A percentile compares a stretch with the other conserved stretches of the same genome.
Conservation (phyloP, 2,329 filamentous ascomycete species). For the Penicillium sp. region DNA sequence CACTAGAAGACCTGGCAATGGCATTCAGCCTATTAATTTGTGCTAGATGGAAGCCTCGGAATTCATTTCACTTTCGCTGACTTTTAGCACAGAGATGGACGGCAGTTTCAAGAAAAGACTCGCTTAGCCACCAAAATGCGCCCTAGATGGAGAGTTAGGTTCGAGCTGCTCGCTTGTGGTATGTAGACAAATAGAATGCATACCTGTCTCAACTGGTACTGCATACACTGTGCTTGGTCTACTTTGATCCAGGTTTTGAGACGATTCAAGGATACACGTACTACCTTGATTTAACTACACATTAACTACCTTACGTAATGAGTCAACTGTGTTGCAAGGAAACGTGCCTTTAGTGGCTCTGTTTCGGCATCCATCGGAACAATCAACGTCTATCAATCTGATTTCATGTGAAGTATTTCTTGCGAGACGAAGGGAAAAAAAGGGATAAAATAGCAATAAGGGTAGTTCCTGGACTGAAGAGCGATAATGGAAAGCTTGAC, state of each 20-base stretch:
- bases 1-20: background rate
- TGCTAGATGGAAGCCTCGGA: background rate
- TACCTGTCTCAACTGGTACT: background rate
- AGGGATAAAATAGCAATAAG: background rate
- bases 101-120: background rate
- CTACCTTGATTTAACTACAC: background rate
- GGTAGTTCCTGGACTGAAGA: background rate
- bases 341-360: background rate
- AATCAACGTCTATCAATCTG: no score
- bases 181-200: background rate
- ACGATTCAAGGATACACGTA: background rate
- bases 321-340: slow-evolving; percentile 5
- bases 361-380: background rate
- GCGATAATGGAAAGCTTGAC: no score
- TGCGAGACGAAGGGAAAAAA: background rate
- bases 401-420: background rate
- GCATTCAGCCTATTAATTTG: background rate
- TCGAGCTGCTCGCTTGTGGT: background rate
- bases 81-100: slow-evolving; percentile 9
- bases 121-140: background rate
- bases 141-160: background rate
- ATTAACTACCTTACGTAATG: slow-evolving; percentile 4
- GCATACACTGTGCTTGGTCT: background rate
- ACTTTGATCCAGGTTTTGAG: no score
- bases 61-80: background rate